Base-by-base conservation (phyloP, 192 early-diverging fungal species). In the Coemansia sp. region DNA sequence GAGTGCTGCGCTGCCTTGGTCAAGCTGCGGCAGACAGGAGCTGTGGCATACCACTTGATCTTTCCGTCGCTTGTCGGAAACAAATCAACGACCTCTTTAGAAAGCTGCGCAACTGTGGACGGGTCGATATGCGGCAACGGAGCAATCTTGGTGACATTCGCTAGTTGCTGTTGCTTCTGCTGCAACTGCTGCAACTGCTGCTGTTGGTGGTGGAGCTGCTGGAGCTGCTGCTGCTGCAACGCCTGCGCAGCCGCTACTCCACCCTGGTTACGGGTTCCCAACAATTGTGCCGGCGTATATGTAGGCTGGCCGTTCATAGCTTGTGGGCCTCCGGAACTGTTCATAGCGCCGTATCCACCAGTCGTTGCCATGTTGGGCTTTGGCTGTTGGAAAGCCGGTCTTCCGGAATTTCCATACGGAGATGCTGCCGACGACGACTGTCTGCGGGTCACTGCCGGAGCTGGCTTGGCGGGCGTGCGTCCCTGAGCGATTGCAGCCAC, bases 11-110 rank as follows among this genome's bases (percentile, higher is more conserved):
- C 45, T 1, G 42, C 55, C 32, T 48, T 25, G 65, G 12, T 5
- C 4, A n/a, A 17, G 32, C 18, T 38, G 30, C 4, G 61, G 34
- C 63, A 55, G 20, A 67, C 58, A 4, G 78, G 78, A 40, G 69
- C 55, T 1, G 78, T 50, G 5, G 78, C 78, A 67, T 69, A 81
- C 78, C 78, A 81, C 25, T 63, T 71, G 34, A 81, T 69, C 8
- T 40, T 69, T 28, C 69, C 78, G 28, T 69, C 62, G 36, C 58
- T 60, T 0, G 62, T 69, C 12, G 78, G 72, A 34, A 81, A 81
- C 69, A 81, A 25, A 12, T 63, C 51, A 16, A 81, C 66, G 4
- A 81, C 49, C 0, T 64, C 67, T 38, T 69, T 63, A 10, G 78
- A 55, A 28, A 81, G 56, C 61, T 81, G 69, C 0, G 69, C 69